These are phyloP conservation scores for Vicia villosa DNA, from an alignment of 306 rosid genomes.

Conservation along the genomic window DNA sequence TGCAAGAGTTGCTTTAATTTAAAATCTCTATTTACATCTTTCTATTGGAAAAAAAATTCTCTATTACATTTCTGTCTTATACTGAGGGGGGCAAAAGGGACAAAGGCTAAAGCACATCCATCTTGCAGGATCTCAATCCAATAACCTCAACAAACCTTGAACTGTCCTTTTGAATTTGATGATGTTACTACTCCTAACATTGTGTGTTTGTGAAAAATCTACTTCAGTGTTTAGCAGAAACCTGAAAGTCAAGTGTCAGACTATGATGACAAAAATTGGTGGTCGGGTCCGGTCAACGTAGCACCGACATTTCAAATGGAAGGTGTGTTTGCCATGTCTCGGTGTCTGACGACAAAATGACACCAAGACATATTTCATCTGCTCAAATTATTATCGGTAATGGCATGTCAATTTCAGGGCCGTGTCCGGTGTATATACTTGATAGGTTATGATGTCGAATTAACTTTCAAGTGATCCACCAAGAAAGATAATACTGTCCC, in stretches of 20 bases:
- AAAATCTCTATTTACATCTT: slow-evolving; percentile 32
- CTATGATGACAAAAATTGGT: slow-evolving; percentile 26
- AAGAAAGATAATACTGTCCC: slow-evolving; percentile 1
- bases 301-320: neutral
- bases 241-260: slow-evolving; percentile 20
- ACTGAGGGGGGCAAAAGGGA: slow-evolving; percentile 1
- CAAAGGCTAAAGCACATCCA: slow-evolving; percentile 17
- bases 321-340: neutral
- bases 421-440: neutral
- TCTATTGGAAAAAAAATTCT: slow-evolving; percentile 15
- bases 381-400: neutral
- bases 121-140: slow-evolving; percentile 26
- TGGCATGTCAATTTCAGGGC: neutral
- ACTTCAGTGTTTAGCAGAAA: slow-evolving; percentile 7
- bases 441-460: slow-evolving; percentile 5
- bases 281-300: neutral
- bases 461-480: slow-evolving; percentile 35
- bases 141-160: slow-evolving; percentile 15
- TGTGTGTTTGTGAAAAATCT: slow-evolving; percentile 27
- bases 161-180: slow-evolving; percentile 2
- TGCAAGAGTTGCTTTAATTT: slow-evolving; percentile 23
- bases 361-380: neutral
- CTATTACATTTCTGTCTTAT: slow-evolving; percentile 22
- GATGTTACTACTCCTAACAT: neutral
- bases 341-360: neutral